These are phyloP conservation scores for Trichosporon sp. DNA, from an alignment of 1,284 basidiomycete genomes.

Conservation along the genomic window DNA sequence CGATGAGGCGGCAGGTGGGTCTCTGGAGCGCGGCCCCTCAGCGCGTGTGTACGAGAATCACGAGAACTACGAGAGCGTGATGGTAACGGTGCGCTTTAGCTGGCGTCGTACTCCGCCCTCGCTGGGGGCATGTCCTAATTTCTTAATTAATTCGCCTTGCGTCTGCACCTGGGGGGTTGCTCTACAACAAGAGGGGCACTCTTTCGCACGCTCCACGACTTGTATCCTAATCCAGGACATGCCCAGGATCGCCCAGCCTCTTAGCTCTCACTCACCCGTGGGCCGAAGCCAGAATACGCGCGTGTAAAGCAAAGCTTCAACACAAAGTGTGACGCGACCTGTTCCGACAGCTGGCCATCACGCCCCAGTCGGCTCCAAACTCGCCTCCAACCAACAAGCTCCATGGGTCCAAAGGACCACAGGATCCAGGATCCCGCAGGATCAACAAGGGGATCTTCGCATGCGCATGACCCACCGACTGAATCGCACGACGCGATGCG, in stretches of 20 bases:
- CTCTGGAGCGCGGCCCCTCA: neutral
- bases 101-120: neutral
- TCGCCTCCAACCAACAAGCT: conserved; percentile 1
- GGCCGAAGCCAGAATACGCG: conserved; percentile 4
- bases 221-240: neutral
- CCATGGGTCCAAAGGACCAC: neutral
- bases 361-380: neutral
- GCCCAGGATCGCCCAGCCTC: neutral
- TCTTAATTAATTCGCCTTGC: conserved; percentile 16
- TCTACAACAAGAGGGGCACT: too few relatives aligned
- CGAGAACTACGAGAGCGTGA: conserved; percentile 7
- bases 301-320: neutral
- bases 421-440: neutral
- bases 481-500: neutral
- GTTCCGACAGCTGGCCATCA: neutral
- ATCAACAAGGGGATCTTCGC: conserved; percentile 6
- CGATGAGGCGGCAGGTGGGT: too few relatives aligned
- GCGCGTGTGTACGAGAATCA: neutral
- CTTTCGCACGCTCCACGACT: conserved; percentile 3
- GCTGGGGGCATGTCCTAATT: neutral
- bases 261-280: conserved; percentile 13
- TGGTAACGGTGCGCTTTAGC: conserved; percentile 4
- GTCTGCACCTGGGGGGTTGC: neutral
- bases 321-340: conserved; percentile 8
- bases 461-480: neutral